Percentiles rank a stretch among this genome's conserved stretches.
Evolutionary conservation across 2,329 filamentous ascomycete genomes (phyloP).

Genomic region (Aspergillus sp.): DNA sequence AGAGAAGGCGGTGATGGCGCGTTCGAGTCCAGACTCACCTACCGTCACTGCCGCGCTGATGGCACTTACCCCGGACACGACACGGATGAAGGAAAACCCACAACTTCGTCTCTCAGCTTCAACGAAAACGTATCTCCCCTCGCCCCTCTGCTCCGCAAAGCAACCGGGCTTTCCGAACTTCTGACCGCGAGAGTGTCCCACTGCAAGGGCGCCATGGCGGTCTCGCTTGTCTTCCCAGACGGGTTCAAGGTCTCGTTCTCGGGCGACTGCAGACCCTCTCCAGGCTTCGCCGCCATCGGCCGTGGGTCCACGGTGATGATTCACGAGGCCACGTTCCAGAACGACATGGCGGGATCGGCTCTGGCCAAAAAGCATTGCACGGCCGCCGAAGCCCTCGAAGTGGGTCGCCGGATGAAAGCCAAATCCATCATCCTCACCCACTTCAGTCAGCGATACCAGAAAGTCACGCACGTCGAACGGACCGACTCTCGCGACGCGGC

Average conservation of each 20-base stretch:
- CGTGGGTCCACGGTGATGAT: slow-evolving; percentile 76
- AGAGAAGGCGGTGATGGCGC: slow-evolving; percentile 5
- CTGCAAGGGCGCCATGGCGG: slow-evolving; percentile 75
- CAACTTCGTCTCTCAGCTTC: slow-evolving; percentile 26
- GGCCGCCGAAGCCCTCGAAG: slow-evolving; percentile 75
- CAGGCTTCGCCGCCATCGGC: slow-evolving; percentile 68
- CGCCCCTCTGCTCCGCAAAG: slow-evolving; percentile 44
- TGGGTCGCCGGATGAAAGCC: slow-evolving; percentile 77
- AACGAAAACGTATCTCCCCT: slow-evolving; percentile 27
- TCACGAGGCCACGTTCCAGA: slow-evolving; percentile 95
- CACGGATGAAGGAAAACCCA: slow-evolving; percentile 7
- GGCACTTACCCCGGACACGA: slow-evolving; percentile 24
- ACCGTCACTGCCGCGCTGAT: slow-evolving; percentile 29
- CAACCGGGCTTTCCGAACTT: slow-evolving; percentile 65
- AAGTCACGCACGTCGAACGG: slow-evolving; percentile 55
- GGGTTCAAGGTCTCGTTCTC: slow-evolving; percentile 89
- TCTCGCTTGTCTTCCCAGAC: slow-evolving; percentile 73
- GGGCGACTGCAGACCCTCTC: slow-evolving; percentile 84
- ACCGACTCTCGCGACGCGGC: slow-evolving; percentile 16
- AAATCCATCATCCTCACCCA: slow-evolving; percentile 83
- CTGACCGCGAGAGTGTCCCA: slow-evolving; percentile 70
- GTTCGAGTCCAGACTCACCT: slow-evolving; percentile 28
- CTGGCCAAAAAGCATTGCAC: slow-evolving; percentile 87
- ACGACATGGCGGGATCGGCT: slow-evolving; percentile 76
- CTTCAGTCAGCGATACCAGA: slow-evolving; percentile 91